Percentiles rank a stretch among this genome's conserved stretches.
Conservation (phyloP, 2,329 filamentous ascomycete genomes). For the Diaporthe eres region DNA sequence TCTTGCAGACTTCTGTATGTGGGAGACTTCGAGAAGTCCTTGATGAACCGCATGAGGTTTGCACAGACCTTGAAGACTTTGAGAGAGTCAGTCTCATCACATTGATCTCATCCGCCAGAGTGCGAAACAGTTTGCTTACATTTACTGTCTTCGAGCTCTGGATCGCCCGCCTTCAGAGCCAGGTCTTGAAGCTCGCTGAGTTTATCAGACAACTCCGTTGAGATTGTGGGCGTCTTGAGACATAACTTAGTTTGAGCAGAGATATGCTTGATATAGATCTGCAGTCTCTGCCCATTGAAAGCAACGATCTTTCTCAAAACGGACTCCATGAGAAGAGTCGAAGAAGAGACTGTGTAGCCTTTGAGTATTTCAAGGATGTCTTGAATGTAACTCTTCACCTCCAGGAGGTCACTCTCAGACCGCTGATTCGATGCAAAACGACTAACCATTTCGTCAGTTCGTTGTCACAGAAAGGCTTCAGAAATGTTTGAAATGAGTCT, state of each 20-base stretch:
- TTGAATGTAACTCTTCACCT: conserved; percentile 40
- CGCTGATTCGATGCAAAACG: conserved; percentile 49
- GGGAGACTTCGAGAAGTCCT: conserved; percentile 6
- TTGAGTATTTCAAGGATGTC: conserved; percentile 43
- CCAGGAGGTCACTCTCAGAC: conserved; percentile 25
- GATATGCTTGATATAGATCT: conserved; percentile 38
- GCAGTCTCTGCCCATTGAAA: conserved; percentile 43
- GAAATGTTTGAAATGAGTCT: not conserved
- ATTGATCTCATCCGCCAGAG: not conserved
- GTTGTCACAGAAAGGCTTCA: not conserved
- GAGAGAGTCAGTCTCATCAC: not conserved
- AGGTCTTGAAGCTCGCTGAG: conserved; percentile 15
- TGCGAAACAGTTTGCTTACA: not conserved
- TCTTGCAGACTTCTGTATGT: conserved; percentile 42
- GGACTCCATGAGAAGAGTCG: not conserved
- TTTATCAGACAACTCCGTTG: not conserved
- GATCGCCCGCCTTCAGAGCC: not conserved
- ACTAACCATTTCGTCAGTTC: not conserved
- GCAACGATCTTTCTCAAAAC: conserved; percentile 42
- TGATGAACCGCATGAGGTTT: conserved; percentile 15
- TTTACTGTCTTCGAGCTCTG: not conserved
- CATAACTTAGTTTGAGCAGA: conserved; percentile 20
- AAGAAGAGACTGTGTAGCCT: not conserved
- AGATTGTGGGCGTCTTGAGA: not conserved
- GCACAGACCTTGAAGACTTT: conserved; percentile 30